phyloP scores from a whole-genome alignment of 1,284 basidiomycete species.

The Heterobasidion parviporum region DNA sequence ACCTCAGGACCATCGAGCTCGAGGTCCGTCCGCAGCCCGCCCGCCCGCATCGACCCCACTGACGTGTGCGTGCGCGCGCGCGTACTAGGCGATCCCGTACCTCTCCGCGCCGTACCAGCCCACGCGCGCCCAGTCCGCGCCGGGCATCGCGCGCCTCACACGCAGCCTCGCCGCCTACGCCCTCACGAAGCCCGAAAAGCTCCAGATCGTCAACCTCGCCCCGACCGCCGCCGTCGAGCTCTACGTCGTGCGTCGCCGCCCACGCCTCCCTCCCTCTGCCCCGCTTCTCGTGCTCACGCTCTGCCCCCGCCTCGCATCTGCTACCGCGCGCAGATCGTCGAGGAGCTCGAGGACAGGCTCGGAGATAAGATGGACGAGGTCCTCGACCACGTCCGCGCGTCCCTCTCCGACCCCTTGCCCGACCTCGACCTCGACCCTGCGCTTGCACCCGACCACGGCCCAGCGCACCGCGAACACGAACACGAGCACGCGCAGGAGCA shows the following conservation, averaged over 20 bases:
- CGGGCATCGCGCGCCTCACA: conserved; percentile 60
- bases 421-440: not conserved
- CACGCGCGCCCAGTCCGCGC: conserved; percentile 56
- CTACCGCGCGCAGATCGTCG: conserved; percentile 58
- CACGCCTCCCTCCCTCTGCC: not conserved
- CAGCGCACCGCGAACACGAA: conserved; percentile 1
- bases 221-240: conserved; percentile 80
- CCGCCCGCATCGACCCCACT: not conserved
- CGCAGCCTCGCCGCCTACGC: conserved; percentile 59
- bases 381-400: conserved; percentile 42
- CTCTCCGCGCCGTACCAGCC: conserved; percentile 70
- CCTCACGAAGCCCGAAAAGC: conserved; percentile 85
- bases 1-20: conserved; percentile 82
- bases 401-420: not conserved
- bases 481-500: conserved; percentile 15
- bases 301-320: not conserved
- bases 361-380: conserved; percentile 68
- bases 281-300: not conserved
- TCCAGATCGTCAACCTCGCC: conserved; percentile 85
- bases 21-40: conserved; percentile 48
- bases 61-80: not conserved
- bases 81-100: conserved; percentile 69
- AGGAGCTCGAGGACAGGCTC: conserved; percentile 82
- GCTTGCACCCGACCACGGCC: not conserved
- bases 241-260: conserved; percentile 84